Percentiles rank a stretch among this genome's conserved stretches.
Evolutionary conservation across 768 basidiomycete genomes (phyloP).

Genomic region (Tephrocybe sp.): DNA sequence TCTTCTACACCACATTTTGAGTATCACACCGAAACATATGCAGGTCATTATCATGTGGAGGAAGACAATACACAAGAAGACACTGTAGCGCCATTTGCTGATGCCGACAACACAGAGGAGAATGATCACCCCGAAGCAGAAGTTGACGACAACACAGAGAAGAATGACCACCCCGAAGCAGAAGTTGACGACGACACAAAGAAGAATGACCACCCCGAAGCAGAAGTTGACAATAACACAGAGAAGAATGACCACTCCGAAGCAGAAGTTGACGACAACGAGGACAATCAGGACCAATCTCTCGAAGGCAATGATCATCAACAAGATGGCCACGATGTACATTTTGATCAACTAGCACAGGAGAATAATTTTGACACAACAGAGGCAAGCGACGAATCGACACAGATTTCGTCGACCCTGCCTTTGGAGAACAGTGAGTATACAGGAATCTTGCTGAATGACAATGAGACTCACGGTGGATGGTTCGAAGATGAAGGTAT

Average conservation of each 20-base stretch:
- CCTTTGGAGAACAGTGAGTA: background rate
- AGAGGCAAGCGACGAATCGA: background rate
- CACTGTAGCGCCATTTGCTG: background rate
- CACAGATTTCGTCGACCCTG: background rate
- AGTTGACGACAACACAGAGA: conserved; percentile 19
- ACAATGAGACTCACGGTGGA: background rate
- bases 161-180: too few species aligned
- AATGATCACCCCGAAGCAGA: conserved; percentile 1
- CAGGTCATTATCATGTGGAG: too few species aligned
- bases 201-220: conserved; percentile 11
- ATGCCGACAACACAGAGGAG: conserved; percentile 14
- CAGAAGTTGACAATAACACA: conserved; percentile 11
- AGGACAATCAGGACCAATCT: conserved; percentile 26
- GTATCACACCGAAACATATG: too few species aligned
- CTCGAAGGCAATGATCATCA: background rate
- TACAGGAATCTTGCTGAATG: background rate
- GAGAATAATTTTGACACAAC: background rate
- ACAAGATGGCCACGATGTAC: conserved; percentile 3
- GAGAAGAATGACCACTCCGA: conserved; percentile 14
- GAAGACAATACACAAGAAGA: conserved; percentile 12
- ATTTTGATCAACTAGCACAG: conserved; percentile 3
- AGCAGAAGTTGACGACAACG: conserved; percentile 12
- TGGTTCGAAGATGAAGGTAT: background rate
- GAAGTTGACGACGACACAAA: too few species aligned
- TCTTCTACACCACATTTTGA: background rate